Evolutionary conservation across 225 moss, liverwort and hornwort genomes (phyloP).

Genomic region (Polytrichum formosum): DNA sequence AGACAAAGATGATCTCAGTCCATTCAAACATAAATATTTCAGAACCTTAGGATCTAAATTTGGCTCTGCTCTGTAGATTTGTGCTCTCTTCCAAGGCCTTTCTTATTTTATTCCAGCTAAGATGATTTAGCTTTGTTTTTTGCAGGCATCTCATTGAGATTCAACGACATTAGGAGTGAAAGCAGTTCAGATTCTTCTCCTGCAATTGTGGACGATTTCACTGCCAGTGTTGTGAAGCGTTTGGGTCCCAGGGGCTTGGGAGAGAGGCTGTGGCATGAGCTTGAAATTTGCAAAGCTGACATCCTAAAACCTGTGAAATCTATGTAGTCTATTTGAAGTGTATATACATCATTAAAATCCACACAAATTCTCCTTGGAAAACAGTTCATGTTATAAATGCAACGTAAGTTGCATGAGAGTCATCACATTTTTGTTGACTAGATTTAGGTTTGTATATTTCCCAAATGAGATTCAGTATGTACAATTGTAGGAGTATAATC

Average conservation of each 20-base stretch:
- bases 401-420: no score
- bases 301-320: conserved; percentile 15
- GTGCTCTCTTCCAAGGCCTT: no score
- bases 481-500: no score
- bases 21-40: not conserved
- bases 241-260: conserved; percentile 43
- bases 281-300: conserved; percentile 39
- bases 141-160: conserved; percentile 40
- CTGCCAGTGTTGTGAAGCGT: conserved; percentile 39
- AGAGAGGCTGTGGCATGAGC: conserved; percentile 61
- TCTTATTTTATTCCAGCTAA: conserved; percentile 18
- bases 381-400: no score
- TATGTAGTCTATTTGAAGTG: conserved; percentile 1
- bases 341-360: not conserved
- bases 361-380: no score
- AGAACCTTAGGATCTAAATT: no score
- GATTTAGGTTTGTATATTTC: no score
- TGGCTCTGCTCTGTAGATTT: no score
- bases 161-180: conserved; percentile 8
- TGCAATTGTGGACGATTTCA: conserved; percentile 35
- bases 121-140: conserved; percentile 16
- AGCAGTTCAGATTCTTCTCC: conserved; percentile 31
- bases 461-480: no score
- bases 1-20: no score
- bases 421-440: no score